Base-by-base conservation (phyloP, 2,329 filamentous ascomycete genomes). In the Venturia effusa region DNA sequence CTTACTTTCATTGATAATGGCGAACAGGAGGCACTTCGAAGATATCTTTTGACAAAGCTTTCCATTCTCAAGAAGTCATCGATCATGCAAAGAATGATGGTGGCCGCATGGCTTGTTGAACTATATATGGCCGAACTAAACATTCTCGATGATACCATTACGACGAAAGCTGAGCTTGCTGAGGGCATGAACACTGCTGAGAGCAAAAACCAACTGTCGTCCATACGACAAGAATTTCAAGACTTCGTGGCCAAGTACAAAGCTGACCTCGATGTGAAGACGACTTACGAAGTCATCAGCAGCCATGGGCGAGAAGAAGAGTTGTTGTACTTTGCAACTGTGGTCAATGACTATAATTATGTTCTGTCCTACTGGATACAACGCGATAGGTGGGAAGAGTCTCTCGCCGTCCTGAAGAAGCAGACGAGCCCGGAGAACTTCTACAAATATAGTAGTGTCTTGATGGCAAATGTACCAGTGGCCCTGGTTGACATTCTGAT, bases 81-180 rank as follows among this genome's bases (percentile, higher is more conserved):
- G 0, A 80, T 87, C 37, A 99, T 99, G 92, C 94, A 99, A 75
- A 83, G 93, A 65, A 88, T 90, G 67, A 96, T 99, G 91, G 87
- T 97, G 68, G 90, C 93, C 1, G 92, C 88, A 68, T 99, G 94
- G 94, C 83, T 99, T 54, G 82, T 97, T 11, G 94, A 99, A 74
- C 83, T 97, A 1, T 99, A 93, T 75, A 99, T 99, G 92, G 90
- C 92, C 5, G 97, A 96, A 75, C 82, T 99, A 51, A 97, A 99
- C 73, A 88, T 89, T 3, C 81, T 99, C 3, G 94, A 99, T 71
- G 94, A 99, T 74, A 92, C 89, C 2, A 93, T 97, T 67, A 88
- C 92, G 45, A 95, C 92, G 0, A 89, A 90, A 70, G 90, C 91
- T 0, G 92, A 96, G 72, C 77, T 93, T 27, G 83, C 86, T 0